These are phyloP conservation scores for Phytophthora citricola DNA, from an alignment of 352 stramenopile genomes.

Conservation along the genomic window DNA sequence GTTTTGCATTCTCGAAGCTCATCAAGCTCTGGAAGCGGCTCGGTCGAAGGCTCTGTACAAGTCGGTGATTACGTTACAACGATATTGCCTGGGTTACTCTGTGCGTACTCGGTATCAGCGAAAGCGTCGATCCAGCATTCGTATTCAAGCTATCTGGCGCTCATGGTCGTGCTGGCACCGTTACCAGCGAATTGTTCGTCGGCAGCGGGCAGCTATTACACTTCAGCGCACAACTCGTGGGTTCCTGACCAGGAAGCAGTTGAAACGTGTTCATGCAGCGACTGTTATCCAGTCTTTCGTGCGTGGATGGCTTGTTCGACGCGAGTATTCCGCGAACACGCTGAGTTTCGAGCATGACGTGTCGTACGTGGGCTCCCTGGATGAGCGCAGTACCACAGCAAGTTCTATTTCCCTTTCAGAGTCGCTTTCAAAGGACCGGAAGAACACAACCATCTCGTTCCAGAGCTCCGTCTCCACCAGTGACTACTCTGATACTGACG, in stretches of 20 bases:
- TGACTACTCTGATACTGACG: conserved; percentile 65
- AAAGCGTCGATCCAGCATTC: conserved; percentile 52
- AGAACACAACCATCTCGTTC: conserved; percentile 64
- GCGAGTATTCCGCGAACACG: conserved; percentile 80
- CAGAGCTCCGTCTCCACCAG: conserved; percentile 64
- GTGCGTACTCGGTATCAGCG: conserved; percentile 56
- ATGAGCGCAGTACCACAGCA: conserved; percentile 52
- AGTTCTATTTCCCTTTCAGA: conserved; percentile 58
- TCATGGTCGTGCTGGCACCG: conserved; percentile 50
- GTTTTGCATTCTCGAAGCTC: conserved; percentile 73
- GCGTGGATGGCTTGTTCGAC: conserved; percentile 81
- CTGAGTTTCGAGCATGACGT: conserved; percentile 82
- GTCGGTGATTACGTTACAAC: conserved; percentile 75
- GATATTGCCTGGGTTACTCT: conserved; percentile 76
- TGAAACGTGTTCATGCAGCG: conserved; percentile 53
- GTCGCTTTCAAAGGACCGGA: conserved; percentile 58
- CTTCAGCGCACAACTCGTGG: conserved; percentile 63
- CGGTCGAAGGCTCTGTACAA: conserved; percentile 73
- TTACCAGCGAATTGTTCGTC: conserved; percentile 47
- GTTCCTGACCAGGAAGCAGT: conserved; percentile 45
- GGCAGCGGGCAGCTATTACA: conserved; percentile 51
- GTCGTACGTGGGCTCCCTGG: conserved; percentile 75
- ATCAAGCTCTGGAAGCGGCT: conserved; percentile 69
- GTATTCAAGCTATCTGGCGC: conserved; percentile 65
- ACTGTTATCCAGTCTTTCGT: conserved; percentile 83